Evolutionary conservation across 768 basidiomycete species (phyloP), one percentile per base, ranked within the genome.

Genomic region (Leccinum ochraceum): DNA sequence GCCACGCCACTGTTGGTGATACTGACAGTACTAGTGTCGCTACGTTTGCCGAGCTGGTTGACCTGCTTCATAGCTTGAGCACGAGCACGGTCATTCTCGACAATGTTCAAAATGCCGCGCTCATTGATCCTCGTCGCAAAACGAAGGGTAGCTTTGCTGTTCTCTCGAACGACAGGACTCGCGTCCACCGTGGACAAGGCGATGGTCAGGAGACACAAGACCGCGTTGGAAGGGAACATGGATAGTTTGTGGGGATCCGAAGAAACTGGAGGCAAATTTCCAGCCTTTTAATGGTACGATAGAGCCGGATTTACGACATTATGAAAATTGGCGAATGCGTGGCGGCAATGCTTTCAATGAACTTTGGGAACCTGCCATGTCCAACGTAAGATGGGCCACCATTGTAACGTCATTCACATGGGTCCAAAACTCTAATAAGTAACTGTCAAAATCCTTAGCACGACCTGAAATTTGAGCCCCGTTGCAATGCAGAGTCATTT

Each of bases 31-130:
- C 28, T 14, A 24, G 55, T 57, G 20, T 6, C 36, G 32, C 11
- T 48, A 50, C 65, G 65, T 54, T 67, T 67, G 9, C 26, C n/a
- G 1, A 54, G 48, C 6, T 20, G 32, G 10, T 14, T 14, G 24
- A 3, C 42, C 51, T 62, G 52, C 10, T 39, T 60, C 60, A 68
- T 52, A 14, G 51, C 42, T 36, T 63, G 60, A 17, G 54, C 64
- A 20, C 71, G 69, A 52, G 64, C 66, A 13, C 65, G 63, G 60
- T 70, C 72, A 28, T 28, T 61, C 1, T 63, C 63, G 17, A 54
- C 63, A 28, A 72, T 10, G 46, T 32, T 65, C 7, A 53, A 20
- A 20, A 24, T 36, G n/a, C 63, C 65, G 6, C 48, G 44, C 3
- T 11, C 49, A 6, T 64, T 71, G 34, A 69, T 22, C 16, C 20